Conservation (phyloP, 1,284 basidiomycete genomes). For the Ganoderma meredithae region DNA sequence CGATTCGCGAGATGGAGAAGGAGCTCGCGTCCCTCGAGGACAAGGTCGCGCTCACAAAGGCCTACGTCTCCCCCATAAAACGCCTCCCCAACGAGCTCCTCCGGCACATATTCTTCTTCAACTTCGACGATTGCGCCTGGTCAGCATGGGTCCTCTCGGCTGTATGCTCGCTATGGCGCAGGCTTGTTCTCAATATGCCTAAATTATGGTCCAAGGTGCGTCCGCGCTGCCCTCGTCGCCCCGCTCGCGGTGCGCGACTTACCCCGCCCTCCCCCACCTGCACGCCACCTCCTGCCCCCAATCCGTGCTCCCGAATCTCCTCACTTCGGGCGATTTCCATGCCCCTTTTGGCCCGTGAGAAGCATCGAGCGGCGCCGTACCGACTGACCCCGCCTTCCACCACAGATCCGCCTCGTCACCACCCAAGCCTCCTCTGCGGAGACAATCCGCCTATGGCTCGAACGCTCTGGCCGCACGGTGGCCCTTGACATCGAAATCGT, state of each 20-base stretch:
- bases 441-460: conserved; percentile 79
- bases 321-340: conserved; percentile 10
- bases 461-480: conserved; percentile 70
- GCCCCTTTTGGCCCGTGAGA: conserved; percentile 19
- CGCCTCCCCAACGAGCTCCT: conserved; percentile 71
- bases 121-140: conserved; percentile 71
- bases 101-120: conserved; percentile 68
- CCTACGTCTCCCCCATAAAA: conserved; percentile 74
- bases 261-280: neutral
- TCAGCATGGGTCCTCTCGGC: conserved; percentile 74
- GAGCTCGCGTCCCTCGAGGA: conserved; percentile 58
- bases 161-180: conserved; percentile 69
- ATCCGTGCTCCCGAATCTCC: conserved; percentile 1
- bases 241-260: conserved; percentile 13
- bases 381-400: conserved; percentile 18
- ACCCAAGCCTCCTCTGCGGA: conserved; percentile 75
- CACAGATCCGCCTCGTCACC: conserved; percentile 74
- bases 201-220: conserved; percentile 77
- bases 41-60: conserved; percentile 53
- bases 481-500: conserved; percentile 82
- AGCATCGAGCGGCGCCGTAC: conserved; percentile 17
- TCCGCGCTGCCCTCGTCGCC: conserved; percentile 16
- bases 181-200: conserved; percentile 67
- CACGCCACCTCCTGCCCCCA: conserved; percentile 3
- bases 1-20: conserved; percentile 59